Conservation (phyloP, 768 basidiomycete species). For the Tylopilus felleus region DNA sequence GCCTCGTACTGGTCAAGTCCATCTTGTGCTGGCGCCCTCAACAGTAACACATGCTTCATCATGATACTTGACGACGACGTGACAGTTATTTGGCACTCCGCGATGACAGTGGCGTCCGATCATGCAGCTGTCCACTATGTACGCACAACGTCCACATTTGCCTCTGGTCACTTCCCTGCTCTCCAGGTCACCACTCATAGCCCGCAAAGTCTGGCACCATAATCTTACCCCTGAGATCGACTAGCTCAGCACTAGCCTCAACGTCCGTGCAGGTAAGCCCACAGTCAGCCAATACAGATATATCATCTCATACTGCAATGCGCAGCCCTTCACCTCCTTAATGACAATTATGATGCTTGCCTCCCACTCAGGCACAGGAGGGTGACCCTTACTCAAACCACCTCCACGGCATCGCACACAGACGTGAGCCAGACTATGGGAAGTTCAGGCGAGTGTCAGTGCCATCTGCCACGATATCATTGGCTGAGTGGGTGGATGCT, state of each 20-base stretch:
- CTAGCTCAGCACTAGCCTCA: slow-evolving; percentile 10
- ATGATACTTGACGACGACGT: neutral
- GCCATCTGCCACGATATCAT: too few species aligned
- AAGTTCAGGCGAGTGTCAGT: slow-evolving; percentile 9
- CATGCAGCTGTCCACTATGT: too few species aligned
- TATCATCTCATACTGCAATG: neutral
- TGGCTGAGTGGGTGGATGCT: slow-evolving; percentile 9
- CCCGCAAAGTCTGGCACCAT: neutral
- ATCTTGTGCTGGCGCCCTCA: slow-evolving; percentile 36
- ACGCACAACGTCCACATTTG: too few species aligned
- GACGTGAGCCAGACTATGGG: slow-evolving; percentile 24
- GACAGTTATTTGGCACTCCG: neutral
- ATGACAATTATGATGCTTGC: slow-evolving; percentile 15
- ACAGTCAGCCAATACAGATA: neutral
- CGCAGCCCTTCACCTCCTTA: slow-evolving; percentile 19
- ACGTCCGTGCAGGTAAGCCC: slow-evolving; percentile 12
- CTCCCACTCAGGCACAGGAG: slow-evolving; percentile 19
- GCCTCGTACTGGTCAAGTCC: slow-evolving; percentile 56
- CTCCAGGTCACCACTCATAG: slow-evolving; percentile 15
- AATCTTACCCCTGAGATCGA: slow-evolving; percentile 19
- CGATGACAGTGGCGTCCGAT: neutral
- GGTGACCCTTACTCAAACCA: slow-evolving; percentile 21
- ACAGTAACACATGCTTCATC: slow-evolving; percentile 40
- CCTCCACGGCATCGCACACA: slow-evolving; percentile 21
- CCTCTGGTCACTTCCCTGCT: slow-evolving; percentile 4